Evolutionary conservation across 495 filamentous ascomycete genomes (phyloP).

Genomic region (Podospora australis): DNA sequence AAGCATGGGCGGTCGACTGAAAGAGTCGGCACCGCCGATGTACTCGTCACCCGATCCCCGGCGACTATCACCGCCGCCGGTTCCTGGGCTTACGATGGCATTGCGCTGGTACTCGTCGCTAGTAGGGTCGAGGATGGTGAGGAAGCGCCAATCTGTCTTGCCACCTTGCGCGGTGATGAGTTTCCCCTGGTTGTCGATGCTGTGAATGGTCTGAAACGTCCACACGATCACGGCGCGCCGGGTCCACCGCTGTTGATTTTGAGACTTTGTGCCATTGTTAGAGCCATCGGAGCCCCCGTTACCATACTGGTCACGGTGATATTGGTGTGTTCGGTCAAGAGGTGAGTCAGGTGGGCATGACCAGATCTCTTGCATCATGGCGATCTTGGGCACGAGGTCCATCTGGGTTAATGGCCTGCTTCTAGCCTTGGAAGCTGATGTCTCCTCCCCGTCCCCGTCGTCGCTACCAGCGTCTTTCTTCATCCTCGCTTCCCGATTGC

Average conservation of each 20-base stretch:
- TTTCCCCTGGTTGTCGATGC: conserved; percentile 26
- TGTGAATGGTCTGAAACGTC: conserved; percentile 42
- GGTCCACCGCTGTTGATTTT: conserved; percentile 28
- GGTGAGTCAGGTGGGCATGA: conserved; percentile 30
- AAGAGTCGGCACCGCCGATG: background rate
- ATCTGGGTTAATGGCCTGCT: conserved; percentile 31
- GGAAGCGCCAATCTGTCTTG: conserved; percentile 39
- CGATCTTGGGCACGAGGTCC: conserved; percentile 39
- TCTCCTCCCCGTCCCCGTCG: conserved; percentile 13
- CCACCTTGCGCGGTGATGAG: conserved; percentile 18
- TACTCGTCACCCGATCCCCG: conserved; percentile 4
- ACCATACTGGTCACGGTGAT: conserved; percentile 1
- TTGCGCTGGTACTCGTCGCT: conserved; percentile 40
- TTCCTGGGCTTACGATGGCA: conserved; percentile 31
- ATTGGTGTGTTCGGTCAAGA: background rate
- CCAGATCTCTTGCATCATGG: conserved; percentile 48
- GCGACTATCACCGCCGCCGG: no score
- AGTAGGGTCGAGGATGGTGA: conserved; percentile 41
- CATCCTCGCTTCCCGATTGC: background rate
- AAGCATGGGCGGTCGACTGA: conserved; percentile 6
- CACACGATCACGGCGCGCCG: conserved; percentile 41
- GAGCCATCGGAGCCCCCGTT: no score
- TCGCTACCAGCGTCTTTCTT: conserved; percentile 4
- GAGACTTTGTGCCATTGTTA: no score
- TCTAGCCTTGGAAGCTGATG: background rate